Evolutionary conservation across 192 early-diverging fungal genomes (phyloP), one percentile per base, ranked within the genome.

Genomic region (Coemansia sp.): DNA sequence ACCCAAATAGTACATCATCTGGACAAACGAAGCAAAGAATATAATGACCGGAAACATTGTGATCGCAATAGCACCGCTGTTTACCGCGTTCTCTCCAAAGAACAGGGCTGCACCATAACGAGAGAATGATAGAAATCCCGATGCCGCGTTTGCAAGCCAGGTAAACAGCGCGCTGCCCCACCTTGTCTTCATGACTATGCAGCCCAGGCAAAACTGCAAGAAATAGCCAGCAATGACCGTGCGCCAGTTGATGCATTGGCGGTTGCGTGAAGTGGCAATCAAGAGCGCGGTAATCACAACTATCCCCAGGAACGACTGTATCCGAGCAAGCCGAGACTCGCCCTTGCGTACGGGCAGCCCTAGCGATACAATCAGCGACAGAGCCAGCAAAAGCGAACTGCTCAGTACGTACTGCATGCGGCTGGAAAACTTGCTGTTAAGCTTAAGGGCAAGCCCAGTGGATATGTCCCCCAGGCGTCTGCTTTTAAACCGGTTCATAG

Each of bases 21-120:
- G 89, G 72, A 95, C 91, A 73, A 92, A 89, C 39, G 92, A 81
- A 58, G 91, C 90, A 83, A 95, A 95, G 85, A 94, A 94, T 62
- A 95, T 86, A 56, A 95, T 89, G 64, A 91, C 91, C 23, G 94
- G 94, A 60, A 95, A 87, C 64, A 93, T 90, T 55, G 72, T 75
- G 45, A 90, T 64, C 36, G 88, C 90, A 73, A 96, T 93, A 8
- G 83, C 78, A 60, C 59, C 51, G 21, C 76, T 79, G 36, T 86
- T 71, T 1, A 71, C 33, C 6, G 78, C 76, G 24, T 72, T 69
- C 30, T 74, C 76, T 5, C 75, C 75, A 55, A 90, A 87, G 45
- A 92, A 72, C 11, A 95, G 60, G 68, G 90, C 91, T 2, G 71
- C 71, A 76, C 94, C 94, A 23, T 67, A 64, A 15, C 76, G 64